Conservation (phyloP, 108 stramenopile genomes). For the Skeletonema tropicum region DNA sequence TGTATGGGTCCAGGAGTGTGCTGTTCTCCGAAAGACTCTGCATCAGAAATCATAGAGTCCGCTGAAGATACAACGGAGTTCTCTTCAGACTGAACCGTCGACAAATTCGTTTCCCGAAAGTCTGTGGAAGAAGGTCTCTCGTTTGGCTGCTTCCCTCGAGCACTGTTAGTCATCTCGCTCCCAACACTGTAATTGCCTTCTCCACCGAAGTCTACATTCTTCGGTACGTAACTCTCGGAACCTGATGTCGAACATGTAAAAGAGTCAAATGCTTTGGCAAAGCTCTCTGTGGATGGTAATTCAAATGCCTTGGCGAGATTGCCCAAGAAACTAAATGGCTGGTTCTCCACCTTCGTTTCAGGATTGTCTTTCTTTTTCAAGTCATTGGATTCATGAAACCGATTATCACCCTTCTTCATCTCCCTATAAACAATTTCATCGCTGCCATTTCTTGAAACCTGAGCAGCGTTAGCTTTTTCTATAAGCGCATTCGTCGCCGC, state of each 20-base stretch:
- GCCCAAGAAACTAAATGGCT: background rate
- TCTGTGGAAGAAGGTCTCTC: background rate
- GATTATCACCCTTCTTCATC: background rate
- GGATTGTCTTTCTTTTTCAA: background rate
- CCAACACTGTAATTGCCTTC: background rate
- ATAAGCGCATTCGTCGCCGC: conserved; percentile 1
- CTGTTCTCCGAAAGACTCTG: background rate
- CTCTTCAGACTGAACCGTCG: background rate
- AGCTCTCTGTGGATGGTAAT: background rate
- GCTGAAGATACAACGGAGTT: background rate
- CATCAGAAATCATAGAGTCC: background rate
- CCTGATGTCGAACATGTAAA: background rate
- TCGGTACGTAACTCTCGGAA: too few species aligned
- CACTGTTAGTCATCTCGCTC: too few species aligned
- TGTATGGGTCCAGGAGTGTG: background rate
- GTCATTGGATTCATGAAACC: background rate
- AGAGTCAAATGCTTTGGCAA: background rate
- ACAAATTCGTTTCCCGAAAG: background rate
- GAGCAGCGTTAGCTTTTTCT: background rate
- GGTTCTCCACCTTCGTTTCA: background rate
- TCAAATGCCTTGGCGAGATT: background rate
- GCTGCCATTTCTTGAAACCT: background rate
- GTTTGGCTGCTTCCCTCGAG: background rate
- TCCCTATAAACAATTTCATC: background rate
- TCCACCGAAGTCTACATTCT: background rate